Conservation (phyloP, 345 rosid genomes). For the Heritiera littoralis region DNA sequence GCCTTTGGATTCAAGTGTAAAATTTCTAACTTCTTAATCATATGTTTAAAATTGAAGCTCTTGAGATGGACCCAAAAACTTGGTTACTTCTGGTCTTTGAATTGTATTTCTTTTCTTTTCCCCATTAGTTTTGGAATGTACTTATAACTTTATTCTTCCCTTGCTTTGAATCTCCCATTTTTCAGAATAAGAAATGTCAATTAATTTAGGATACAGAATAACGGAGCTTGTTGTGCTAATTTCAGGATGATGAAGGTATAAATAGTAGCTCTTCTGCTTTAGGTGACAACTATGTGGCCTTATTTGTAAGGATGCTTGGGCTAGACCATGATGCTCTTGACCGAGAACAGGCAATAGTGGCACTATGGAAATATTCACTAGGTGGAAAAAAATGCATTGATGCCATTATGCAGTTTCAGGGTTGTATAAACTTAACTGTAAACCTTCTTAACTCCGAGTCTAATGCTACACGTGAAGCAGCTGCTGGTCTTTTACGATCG, state of each 20-base stretch:
- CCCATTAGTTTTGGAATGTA: background rate
- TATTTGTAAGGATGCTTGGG: constrained; percentile 91
- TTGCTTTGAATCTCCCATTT: background rate
- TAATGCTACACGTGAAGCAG: constrained; percentile 65
- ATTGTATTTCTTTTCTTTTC: background rate
- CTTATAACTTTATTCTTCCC: background rate
- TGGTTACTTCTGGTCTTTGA: background rate
- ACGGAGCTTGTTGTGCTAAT: constrained; percentile 30
- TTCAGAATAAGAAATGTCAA: background rate
- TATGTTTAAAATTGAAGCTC: background rate
- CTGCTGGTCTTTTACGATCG: constrained; percentile 79
- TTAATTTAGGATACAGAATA: constrained; percentile 15
- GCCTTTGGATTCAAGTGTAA: background rate
- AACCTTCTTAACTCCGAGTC: constrained; percentile 76
- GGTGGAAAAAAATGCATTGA: constrained; percentile 85
- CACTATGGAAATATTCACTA: constrained; percentile 78
- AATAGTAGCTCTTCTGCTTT: constrained; percentile 42
- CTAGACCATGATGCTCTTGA: constrained; percentile 79
- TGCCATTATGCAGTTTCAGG: constrained; percentile 70
- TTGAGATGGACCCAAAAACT: background rate
- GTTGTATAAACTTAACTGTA: constrained; percentile 69
- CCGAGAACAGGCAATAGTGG: constrained; percentile 75
- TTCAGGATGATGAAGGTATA: constrained; percentile 46
- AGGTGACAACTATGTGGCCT: constrained; percentile 62
- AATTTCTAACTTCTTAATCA: background rate